phyloP scores from a whole-genome alignment of 129 eudicot genomes.

The Logfia minima region DNA sequence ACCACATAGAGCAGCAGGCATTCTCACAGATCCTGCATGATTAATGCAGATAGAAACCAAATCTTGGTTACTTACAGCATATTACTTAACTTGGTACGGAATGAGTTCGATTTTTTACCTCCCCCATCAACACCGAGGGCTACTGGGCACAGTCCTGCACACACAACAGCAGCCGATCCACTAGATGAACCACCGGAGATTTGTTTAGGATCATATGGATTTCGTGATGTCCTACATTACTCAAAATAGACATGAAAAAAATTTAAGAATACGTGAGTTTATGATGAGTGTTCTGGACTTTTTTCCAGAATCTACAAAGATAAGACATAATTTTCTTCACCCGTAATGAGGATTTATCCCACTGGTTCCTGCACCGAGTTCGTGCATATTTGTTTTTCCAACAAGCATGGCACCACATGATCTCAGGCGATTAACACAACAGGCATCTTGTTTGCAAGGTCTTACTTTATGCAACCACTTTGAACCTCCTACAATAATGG shows the following conservation, averaged over 20 bases:
- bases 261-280: background rate
- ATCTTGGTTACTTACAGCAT: background rate
- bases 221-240: slow-evolving; percentile 55
- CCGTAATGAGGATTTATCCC: slow-evolving; percentile 98
- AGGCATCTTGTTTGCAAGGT: slow-evolving; percentile 72
- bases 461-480: slow-evolving; percentile 89
- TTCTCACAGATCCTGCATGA: slow-evolving; percentile 83
- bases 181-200: slow-evolving; percentile 95
- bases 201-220: slow-evolving; percentile 69
- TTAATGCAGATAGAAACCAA: slow-evolving; percentile 11
- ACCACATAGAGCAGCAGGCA: slow-evolving; percentile 99
- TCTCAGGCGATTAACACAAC: slow-evolving; percentile 70
- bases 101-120: slow-evolving; percentile 51
- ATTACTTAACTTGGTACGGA: background rate
- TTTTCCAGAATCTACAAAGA: background rate
- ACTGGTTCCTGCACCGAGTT: slow-evolving; percentile 97
- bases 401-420: slow-evolving; percentile 86
- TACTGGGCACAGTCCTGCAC: slow-evolving; percentile 92
- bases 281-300: background rate
- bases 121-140: slow-evolving; percentile 99
- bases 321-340: slow-evolving; percentile 34
- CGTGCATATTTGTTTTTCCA: slow-evolving; percentile 99
- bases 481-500: slow-evolving; percentile 67
- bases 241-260: background rate
- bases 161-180: slow-evolving; percentile 97